Conservation (phyloP, 2,329 filamentous ascomycete species). For the Sarocladiaceae sp. region DNA sequence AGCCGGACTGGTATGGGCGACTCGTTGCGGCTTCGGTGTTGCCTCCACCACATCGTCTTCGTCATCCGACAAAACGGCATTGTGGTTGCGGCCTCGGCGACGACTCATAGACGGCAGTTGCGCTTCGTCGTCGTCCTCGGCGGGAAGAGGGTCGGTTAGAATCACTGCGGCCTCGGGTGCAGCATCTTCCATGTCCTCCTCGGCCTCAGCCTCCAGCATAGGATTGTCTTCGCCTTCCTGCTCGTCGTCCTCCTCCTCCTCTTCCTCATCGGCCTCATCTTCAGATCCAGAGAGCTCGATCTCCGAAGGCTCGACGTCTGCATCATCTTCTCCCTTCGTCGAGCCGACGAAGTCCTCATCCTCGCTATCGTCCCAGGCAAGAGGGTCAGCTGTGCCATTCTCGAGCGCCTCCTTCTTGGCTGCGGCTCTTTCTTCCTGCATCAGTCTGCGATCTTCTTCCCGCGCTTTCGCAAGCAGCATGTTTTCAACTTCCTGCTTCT, state of each 20-base stretch:
- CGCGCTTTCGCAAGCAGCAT: slow-evolving; percentile 75
- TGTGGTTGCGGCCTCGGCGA: slow-evolving; percentile 45
- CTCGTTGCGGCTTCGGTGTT: slow-evolving; percentile 45
- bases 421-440: slow-evolving; percentile 69
- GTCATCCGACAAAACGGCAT: slow-evolving; percentile 58
- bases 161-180: slow-evolving; percentile 17
- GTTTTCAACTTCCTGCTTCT: slow-evolving; percentile 81
- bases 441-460: slow-evolving; percentile 70
- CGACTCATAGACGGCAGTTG: slow-evolving; percentile 27
- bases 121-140: slow-evolving; percentile 34
- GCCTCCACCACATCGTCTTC: slow-evolving; percentile 42
- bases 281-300: slow-evolving; percentile 43
- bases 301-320: slow-evolving; percentile 29
- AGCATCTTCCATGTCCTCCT: slow-evolving; percentile 18
- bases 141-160: slow-evolving; percentile 29
- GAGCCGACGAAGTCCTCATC: slow-evolving; percentile 45
- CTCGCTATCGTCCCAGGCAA: slow-evolving; percentile 54
- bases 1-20: slow-evolving; percentile 36
- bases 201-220: slow-evolving; percentile 38
- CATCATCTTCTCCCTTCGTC: slow-evolving; percentile 26
- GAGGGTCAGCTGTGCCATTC: slow-evolving; percentile 42
- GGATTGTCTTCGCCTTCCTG: slow-evolving; percentile 30
- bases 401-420: slow-evolving; percentile 60
- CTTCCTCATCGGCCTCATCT: slow-evolving; percentile 28
- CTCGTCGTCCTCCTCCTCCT: slow-evolving; percentile 29